Evolutionary conservation across 768 basidiomycete species (phyloP), one percentile per base, ranked within the genome.

Genomic region (Leccinum sublutescens): DNA sequence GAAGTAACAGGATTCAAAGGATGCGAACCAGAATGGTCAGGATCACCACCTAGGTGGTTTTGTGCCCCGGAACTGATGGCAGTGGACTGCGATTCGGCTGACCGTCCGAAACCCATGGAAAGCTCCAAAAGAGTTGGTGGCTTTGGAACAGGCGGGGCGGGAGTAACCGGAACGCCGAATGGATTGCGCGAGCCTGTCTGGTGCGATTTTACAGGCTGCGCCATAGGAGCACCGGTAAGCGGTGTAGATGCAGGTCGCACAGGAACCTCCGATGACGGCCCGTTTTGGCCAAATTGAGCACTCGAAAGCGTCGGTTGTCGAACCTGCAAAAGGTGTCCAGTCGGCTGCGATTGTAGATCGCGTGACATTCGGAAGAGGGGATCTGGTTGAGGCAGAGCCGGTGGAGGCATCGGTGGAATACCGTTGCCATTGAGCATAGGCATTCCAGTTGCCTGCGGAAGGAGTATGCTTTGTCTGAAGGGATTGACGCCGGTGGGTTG

Each of bases 131-230:
- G 76, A 2, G 91, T 93, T 10, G 89, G 92, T 29, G 80, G 82
- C 70, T 87, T 89, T 1, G 91, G 89, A 27, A 91, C 78, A 15
- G 89, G 86, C 1, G 86, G 82, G 15, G 78, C 75, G 23, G 84
- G 76, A 9, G 81, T 79, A 5, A 82, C 78, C 4, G 91, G 84
- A 31, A 85, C 83, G 6, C 94, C 95, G 63, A 99, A 99, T 3
- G 97, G 97, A 80, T 99, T 99, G 64, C 85, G 87, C 7, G 93
- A 92, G 27, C 97, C 96, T 3, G 97, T 99, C 71, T 89, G 86
- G 71, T 98, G 95, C 6, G 94, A 81, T 66, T 85, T 87, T 27
- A 98, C 81, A 7, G 86, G 85, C 66, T 87, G 85, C 2, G 80
- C 78, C 3, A 76, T 63, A 38, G 81, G 79, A 5, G 81, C 66